A percentile compares a stretch with the other conserved stretches of the same genome.
These are phyloP conservation scores for Biscogniauxia sp. DNA, from an alignment of 2,329 filamentous ascomycete genomes.

Conservation along the genomic window DNA sequence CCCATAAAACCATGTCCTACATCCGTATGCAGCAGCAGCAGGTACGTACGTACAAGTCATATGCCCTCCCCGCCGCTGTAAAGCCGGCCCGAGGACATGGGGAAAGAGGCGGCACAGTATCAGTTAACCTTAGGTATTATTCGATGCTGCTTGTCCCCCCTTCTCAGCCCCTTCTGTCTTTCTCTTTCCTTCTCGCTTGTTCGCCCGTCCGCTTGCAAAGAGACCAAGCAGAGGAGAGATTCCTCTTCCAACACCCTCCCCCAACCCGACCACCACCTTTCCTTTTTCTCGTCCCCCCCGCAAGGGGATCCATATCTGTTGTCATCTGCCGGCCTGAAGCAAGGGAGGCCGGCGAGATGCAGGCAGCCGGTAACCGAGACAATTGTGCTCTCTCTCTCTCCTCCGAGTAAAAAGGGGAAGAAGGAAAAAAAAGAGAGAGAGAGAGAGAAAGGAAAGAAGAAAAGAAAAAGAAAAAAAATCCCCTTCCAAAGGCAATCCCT, in stretches of 20 bases:
- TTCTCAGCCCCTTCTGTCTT: neutral
- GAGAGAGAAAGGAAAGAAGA: neutral
- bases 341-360: conserved; percentile 2
- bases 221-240: neutral
- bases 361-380: conserved; percentile 3
- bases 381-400: neutral
- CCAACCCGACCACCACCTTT: no score
- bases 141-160: neutral
- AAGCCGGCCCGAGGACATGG: neutral
- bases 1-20: neutral
- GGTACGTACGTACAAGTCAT: neutral
- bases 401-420: neutral
- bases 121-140: no score
- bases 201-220: neutral
- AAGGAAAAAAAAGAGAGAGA: no score
- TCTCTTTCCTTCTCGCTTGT: no score
- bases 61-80: neutral
- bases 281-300: neutral
- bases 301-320: neutral
- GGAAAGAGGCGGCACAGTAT: neutral
- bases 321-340: neutral
- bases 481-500: neutral
- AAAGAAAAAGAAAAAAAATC: neutral
- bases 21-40: neutral
- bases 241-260: neutral